These are phyloP conservation scores for Epichloe gansuensis DNA, from an alignment of 2,329 filamentous ascomycete genomes.

Conservation along the genomic window DNA sequence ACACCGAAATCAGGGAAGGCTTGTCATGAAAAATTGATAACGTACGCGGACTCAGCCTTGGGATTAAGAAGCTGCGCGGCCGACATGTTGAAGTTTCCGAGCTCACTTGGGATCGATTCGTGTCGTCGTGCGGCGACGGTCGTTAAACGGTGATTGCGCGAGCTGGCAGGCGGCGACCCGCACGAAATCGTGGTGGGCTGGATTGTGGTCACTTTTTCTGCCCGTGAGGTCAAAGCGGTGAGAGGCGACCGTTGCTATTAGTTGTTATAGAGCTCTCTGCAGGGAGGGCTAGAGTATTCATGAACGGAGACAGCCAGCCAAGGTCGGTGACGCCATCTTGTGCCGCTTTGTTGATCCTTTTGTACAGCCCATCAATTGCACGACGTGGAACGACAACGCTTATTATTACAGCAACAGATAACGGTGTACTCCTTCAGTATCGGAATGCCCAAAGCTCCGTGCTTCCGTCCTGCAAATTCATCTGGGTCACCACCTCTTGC, in stretches of 20 bases:
- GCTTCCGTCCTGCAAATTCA: constrained; percentile 23
- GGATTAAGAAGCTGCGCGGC: constrained; percentile 96
- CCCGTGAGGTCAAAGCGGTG: constrained; percentile 21
- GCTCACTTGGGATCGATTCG: constrained; percentile 8
- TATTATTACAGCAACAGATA: constrained; percentile 19
- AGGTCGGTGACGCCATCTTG: constrained; percentile 14
- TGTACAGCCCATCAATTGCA: constrained; percentile 17
- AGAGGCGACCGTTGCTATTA: background rate
- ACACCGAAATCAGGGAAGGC: background rate
- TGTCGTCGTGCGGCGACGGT: constrained; percentile 8
- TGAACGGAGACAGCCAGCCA: constrained; percentile 20
- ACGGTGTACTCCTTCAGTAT: constrained; percentile 25
- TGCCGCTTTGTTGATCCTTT: constrained; percentile 5
- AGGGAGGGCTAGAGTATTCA: constrained; percentile 1
- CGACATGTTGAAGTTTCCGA: constrained; percentile 52
- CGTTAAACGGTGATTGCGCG: constrained; percentile 15
- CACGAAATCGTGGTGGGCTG: constrained; percentile 17
- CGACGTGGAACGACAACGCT: constrained; percentile 23
- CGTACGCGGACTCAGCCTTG: constrained; percentile 95
- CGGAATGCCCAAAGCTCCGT: constrained; percentile 23
- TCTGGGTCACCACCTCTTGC: constrained; percentile 24
- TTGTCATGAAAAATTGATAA: constrained; percentile 12
- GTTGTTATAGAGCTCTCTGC: background rate
- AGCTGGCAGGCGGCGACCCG: constrained; percentile 18
- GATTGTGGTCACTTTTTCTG: constrained; percentile 20